Percentiles rank a stretch among this genome's conserved stretches.
phyloP scores from a whole-genome alignment of 106 monocot genomes.

The Acanthochlamys bracteata region DNA sequence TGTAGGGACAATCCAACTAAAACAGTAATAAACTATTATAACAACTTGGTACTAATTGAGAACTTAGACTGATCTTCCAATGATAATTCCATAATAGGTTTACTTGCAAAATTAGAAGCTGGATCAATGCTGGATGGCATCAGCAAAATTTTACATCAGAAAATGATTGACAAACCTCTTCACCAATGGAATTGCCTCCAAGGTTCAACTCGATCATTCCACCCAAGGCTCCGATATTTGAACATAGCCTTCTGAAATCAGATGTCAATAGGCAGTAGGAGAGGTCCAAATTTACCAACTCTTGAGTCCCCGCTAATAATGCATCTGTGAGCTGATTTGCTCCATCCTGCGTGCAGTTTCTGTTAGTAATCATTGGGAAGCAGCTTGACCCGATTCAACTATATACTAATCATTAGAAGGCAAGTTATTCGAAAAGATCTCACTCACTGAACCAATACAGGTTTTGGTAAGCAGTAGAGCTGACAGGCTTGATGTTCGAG shows the following conservation, averaged over 20 bases:
- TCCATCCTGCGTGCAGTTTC: constrained; percentile 39
- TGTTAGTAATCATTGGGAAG: no score
- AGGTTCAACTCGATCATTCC: constrained; percentile 66
- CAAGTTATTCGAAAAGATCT: constrained; percentile 1
- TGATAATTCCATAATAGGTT: no score
- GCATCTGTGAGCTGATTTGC: constrained; percentile 45
- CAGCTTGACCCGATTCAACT: no score
- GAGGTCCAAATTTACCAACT: constrained; percentile 74
- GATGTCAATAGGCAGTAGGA: constrained; percentile 59
- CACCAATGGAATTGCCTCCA: constrained; percentile 51
- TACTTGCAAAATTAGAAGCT: no score
- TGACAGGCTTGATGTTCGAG: constrained; percentile 49
- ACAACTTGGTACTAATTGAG: no score
- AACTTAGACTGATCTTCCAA: no score
- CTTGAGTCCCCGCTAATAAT: constrained; percentile 48
- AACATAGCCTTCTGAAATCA: constrained; percentile 38
- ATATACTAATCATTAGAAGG: background rate
- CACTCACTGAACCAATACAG: constrained; percentile 59
- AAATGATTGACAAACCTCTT: constrained; percentile 38
- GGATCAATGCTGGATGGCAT: no score
- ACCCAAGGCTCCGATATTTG: constrained; percentile 22
- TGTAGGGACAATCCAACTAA: no score
- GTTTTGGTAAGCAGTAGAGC: constrained; percentile 57
- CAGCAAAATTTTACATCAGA: no score
- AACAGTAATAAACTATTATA: no score